Conservation (phyloP, 768 basidiomycete genomes). For the Amanita jacksonii region DNA sequence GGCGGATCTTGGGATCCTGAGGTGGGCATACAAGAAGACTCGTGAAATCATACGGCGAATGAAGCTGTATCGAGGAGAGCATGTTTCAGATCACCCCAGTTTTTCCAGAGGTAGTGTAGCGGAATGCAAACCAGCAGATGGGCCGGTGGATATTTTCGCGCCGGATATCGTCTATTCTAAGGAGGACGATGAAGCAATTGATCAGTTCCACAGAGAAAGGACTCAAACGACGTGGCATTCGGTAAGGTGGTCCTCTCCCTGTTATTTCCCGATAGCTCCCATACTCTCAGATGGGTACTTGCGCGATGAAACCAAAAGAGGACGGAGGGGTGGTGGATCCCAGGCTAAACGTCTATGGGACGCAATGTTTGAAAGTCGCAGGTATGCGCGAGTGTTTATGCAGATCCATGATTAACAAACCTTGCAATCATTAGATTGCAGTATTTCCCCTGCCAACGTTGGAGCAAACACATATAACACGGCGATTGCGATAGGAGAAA, state of each 20-base stretch:
- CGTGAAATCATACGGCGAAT: constrained; percentile 51
- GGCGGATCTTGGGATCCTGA: constrained; percentile 35
- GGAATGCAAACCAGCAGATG: constrained; percentile 12
- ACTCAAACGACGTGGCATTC: constrained; percentile 39
- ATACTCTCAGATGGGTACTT: constrained; percentile 44
- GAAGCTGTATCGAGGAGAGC: constrained; percentile 32
- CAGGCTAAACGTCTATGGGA: constrained; percentile 54
- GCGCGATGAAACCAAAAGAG: constrained; percentile 55
- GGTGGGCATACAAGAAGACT: constrained; percentile 44
- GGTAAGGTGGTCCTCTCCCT: constrained; percentile 17
- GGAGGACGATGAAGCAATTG: constrained; percentile 34
- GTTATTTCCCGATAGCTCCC: no score
- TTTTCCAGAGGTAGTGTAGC: constrained; percentile 28
- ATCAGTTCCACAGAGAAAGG: constrained; percentile 24
- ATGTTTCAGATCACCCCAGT: constrained; percentile 23
- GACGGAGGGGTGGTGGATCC: constrained; percentile 53
- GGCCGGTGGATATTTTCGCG: constrained; percentile 24
- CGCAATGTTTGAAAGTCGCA: constrained; percentile 48
- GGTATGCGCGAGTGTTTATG: constrained; percentile 19
- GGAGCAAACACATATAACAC: constrained; percentile 34
- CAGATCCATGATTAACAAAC: not conserved
- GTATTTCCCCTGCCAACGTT: constrained; percentile 31
- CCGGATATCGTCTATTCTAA: constrained; percentile 31
- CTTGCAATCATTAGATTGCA: constrained; percentile 21
- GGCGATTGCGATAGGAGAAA: constrained; percentile 45